phyloP scores from a whole-genome alignment of 805 yeast species.

The Myxozyma udenii region DNA sequence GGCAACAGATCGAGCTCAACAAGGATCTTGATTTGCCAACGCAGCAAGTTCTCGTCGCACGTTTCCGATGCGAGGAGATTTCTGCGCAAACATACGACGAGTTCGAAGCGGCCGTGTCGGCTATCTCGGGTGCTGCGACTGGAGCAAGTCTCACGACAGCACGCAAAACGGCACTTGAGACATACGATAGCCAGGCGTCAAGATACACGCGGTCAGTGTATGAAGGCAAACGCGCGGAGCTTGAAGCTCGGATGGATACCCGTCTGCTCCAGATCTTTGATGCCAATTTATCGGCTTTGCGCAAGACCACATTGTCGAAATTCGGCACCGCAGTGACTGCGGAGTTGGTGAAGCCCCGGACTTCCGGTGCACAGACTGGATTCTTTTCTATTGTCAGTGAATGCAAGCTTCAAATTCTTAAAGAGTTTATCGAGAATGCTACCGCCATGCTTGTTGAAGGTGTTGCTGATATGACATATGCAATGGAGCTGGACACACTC shows the following conservation, averaged over 20 bases:
- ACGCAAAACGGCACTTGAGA: conserved; percentile 46
- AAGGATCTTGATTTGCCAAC: conserved; percentile 95
- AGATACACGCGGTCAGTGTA: conserved; percentile 70
- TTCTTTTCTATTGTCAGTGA: background rate
- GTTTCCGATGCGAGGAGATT: conserved; percentile 92
- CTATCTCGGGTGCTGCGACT: conserved; percentile 33
- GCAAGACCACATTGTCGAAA: conserved; percentile 38
- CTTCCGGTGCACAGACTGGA: background rate
- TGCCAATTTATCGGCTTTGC: conserved; percentile 42
- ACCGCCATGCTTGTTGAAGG: conserved; percentile 40
- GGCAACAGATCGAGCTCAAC: conserved; percentile 91
- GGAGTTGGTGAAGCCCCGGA: conserved; percentile 18
- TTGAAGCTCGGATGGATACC: conserved; percentile 50
- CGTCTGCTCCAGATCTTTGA: conserved; percentile 48
- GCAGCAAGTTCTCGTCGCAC: conserved; percentile 90
- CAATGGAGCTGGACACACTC: conserved; percentile 40
- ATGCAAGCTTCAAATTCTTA: conserved; percentile 24
- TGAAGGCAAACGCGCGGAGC: conserved; percentile 52
- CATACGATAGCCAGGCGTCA: conserved; percentile 70
- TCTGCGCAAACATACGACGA: conserved; percentile 50
- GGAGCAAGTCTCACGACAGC: conserved; percentile 47
- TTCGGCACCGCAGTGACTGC: conserved; percentile 28
- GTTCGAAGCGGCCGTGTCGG: conserved; percentile 43
- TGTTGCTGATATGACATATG: conserved; percentile 35
- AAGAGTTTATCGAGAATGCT: conserved; percentile 39